Evolutionary conservation across 2,329 filamentous ascomycete genomes (phyloP).

Genomic region (Trichoderma cornu-damae): DNA sequence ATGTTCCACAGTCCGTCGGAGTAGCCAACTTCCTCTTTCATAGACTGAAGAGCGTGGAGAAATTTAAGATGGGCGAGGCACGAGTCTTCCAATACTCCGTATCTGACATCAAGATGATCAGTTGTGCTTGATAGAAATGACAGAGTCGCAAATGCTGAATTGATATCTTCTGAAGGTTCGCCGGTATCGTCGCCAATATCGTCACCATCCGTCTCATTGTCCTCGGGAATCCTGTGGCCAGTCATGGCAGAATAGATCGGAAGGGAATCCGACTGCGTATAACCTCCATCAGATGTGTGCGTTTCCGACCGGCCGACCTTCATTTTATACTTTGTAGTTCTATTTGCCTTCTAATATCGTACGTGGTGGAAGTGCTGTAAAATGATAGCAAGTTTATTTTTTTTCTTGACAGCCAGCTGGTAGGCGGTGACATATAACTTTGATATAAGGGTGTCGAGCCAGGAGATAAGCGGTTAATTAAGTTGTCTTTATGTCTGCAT

Average conservation of each 20-base stretch:
- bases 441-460: too few relatives aligned
- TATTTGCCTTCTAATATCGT: neutral
- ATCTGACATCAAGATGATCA: neutral
- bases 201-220: neutral
- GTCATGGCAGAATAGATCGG: neutral
- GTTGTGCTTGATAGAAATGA: neutral
- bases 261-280: neutral
- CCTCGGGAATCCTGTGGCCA: neutral
- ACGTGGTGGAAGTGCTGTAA: too few relatives aligned
- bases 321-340: neutral
- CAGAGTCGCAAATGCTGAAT: neutral
- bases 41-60: slow-evolving; percentile 59
- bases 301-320: neutral
- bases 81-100: slow-evolving; percentile 37
- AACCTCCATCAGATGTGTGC: neutral
- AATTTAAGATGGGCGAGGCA: slow-evolving; percentile 72
- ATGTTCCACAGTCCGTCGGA: slow-evolving; percentile 64
- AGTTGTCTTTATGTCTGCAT: neutral
- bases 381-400: neutral
- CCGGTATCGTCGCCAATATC: too few relatives aligned
- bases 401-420: neutral
- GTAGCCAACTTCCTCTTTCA: slow-evolving; percentile 63
- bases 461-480: neutral
- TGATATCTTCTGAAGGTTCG: neutral
- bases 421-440: neutral